These are phyloP conservation scores for Dactylellina parvicollis DNA, from an alignment of 2,329 filamentous ascomycete genomes.

Conservation along the genomic window DNA sequence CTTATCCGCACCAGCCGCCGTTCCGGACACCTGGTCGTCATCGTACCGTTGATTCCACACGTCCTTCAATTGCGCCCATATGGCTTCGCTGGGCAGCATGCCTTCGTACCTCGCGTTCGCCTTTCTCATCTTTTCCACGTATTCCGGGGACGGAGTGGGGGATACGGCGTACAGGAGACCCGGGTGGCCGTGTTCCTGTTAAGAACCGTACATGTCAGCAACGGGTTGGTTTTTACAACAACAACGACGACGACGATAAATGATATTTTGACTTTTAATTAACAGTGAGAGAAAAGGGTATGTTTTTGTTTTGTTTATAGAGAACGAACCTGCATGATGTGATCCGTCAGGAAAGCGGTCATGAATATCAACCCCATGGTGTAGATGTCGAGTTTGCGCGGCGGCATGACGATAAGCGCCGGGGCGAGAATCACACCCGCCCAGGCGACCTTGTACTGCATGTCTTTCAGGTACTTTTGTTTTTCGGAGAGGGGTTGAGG, in stretches of 20 bases:
- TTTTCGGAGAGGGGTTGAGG: conserved; percentile 47
- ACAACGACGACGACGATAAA: too few relatives aligned
- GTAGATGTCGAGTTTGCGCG: conserved; percentile 69
- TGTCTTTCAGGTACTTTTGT: conserved; percentile 57
- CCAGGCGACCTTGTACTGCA: conserved; percentile 64
- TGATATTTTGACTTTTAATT: too few relatives aligned
- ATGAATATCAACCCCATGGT: conserved; percentile 30
- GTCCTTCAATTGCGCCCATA: conserved; percentile 37
- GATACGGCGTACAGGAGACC: conserved; percentile 34
- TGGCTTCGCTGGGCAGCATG: conserved; percentile 40
- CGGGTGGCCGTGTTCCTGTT: conserved; percentile 49
- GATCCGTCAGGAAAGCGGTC: conserved; percentile 19
- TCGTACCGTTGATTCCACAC: conserved; percentile 48
- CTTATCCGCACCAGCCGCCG: background rate
- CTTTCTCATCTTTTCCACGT: conserved; percentile 10
- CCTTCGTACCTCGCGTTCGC: conserved; percentile 20
- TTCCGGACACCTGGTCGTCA: conserved; percentile 16
- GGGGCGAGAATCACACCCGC: conserved; percentile 67
- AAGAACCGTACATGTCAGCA: background rate
- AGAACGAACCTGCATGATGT: conserved; percentile 26
- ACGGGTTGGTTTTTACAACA: too few relatives aligned
- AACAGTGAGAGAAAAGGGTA: background rate
- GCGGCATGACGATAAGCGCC: conserved; percentile 67
- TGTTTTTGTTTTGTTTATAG: too few relatives aligned
- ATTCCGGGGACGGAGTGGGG: conserved; percentile 7